Base-by-base conservation (phyloP, 495 filamentous ascomycete species). In the Schizothecium vesticola region DNA sequence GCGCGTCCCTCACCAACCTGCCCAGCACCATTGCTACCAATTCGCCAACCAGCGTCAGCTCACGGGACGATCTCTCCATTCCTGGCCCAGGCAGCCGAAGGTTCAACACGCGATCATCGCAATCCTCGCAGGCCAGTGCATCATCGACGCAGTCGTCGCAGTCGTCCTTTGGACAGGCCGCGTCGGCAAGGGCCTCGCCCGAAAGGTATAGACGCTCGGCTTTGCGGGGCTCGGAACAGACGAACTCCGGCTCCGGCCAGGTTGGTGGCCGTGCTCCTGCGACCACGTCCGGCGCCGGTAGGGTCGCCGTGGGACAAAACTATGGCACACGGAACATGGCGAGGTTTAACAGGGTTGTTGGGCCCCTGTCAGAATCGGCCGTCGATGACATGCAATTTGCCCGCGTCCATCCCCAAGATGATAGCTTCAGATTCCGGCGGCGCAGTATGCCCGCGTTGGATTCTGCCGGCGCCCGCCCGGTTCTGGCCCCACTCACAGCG, bases 381-480 rank as follows among this genome's bases (percentile, higher is more conserved):
- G 72, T 81, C 65, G 87, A 89, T 74, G 87, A 89, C 68, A 82
- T 84, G 75, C 80, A 78, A 51, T 70, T 88, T 56, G 74, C 81
- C 51, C 80, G 78, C 57, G 80, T 78, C 36, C 71, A 76, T 16
- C 58, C 77, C 36, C 81, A 85, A 21, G 92, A 94, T 60, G 81
- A 88, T 61, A 86, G 89, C 11, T 91, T 91, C 77, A 86, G 90
- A 69, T 91, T 93, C 80, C 84, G 93, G 69, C 86, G 93, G 73
- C 86, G 93, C 65, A 97, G 93, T 75, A 86, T 93, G 82, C 91
- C 91, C 65, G 91, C 86, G 60, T 85, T 96, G 72, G 92, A 95
- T 79, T 86, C 87, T 72, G 76, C 80, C 68, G 84, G 85, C 69
- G 86, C 82, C 75, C 74, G 79, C 67, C 75, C 69, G 66, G 73